Evolutionary conservation across 257 asterid species (phyloP).

Genomic region (Osmanthus fragrans): DNA sequence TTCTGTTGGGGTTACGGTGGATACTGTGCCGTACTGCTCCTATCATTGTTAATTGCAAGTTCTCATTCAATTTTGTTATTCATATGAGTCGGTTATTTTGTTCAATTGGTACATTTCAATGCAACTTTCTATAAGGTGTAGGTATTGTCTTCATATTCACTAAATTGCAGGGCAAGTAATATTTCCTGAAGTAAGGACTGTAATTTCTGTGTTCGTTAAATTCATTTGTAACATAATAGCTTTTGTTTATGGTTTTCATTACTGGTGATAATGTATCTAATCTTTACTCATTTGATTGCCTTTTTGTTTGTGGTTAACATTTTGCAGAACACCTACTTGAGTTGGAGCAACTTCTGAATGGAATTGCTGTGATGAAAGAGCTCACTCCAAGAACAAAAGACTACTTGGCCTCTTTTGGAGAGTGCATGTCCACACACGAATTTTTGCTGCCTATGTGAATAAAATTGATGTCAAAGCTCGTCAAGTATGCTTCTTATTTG

Average conservation of each 20-base stretch:
- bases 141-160: background rate
- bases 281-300: too few species aligned
- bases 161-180: background rate
- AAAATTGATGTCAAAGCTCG: conserved; percentile 65
- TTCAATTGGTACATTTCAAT: background rate
- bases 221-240: background rate
- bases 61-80: conserved; percentile 4
- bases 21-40: background rate
- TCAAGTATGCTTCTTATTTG: conserved; percentile 51
- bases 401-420: conserved; percentile 86
- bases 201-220: conserved; percentile 13
- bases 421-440: conserved; percentile 91
- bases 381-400: conserved; percentile 77
- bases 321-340: conserved; percentile 59
- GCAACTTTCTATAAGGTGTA: background rate
- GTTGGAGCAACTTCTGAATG: conserved; percentile 74
- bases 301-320: conserved; percentile 12
- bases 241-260: background rate
- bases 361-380: conserved; percentile 81
- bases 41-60: background rate
- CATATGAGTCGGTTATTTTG: conserved; percentile 8
- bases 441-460: conserved; percentile 76
- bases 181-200: conserved; percentile 1
- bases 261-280: background rate
- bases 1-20: background rate